Base-by-base conservation (phyloP, 192 early-diverging fungal genomes). In the Coemansia sp. region DNA sequence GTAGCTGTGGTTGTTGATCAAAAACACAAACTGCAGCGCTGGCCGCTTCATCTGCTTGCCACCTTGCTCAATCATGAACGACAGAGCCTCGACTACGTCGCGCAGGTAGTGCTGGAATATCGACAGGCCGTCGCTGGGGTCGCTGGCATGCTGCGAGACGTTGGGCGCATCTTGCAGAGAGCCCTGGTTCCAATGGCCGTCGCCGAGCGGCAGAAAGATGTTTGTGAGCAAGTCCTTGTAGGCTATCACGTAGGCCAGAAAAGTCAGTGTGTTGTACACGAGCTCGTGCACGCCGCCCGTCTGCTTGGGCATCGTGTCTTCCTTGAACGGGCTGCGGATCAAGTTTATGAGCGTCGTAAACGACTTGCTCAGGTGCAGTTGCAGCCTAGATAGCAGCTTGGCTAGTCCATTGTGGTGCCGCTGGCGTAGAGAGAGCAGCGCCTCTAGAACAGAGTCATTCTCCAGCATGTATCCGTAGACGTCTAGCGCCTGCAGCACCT, bases 61-160 rank as follows among this genome's bases (percentile, higher is more conserved):
- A 50, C 70, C 76, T 52, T 68, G 61, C 29, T 78, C 76, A 21
- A 68, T 65, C 17, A 67, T 72, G 26, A 44, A 62, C 9, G 76
- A 63, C 48, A 78, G 57, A 0, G 76, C 76, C 21, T 78, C 76
- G 24, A 78, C 42, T 11, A 72, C 76, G 34, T 78, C 76, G 18
- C 76, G 76, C 39, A 78, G 39, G 36, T 78, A 78, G 56, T 78
- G 76, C 65, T 78, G 76, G 67, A 78, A 78, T 54, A 78, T 72
- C 11, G 76, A 72, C 46, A 78, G 59, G 0, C 76, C 76, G 40
- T 78, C 76, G 66, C 53, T 78, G 12, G 76, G 76, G 24, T 78
- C 76, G 59, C 76, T 72, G 41, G 76, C 76, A 22, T 68, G 66
- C 8, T 72, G 76, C n/a, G 66, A 56, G 29, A 69, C 41, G 52